Base-by-base conservation (phyloP, 805 yeast species). In the Dipodascopsis uninucleata region DNA sequence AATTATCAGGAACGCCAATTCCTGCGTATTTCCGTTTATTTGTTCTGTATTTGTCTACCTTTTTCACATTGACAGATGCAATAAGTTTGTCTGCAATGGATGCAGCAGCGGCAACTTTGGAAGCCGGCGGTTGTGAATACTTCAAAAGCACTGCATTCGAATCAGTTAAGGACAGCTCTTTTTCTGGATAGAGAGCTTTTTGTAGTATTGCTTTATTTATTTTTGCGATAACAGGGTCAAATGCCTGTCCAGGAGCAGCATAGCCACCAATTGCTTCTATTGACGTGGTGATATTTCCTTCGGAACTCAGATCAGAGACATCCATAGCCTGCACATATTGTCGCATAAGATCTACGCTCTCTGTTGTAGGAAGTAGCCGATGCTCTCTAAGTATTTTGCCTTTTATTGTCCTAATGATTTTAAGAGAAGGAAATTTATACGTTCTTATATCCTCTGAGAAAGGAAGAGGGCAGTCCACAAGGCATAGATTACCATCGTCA, bases 381-480 rank as follows among this genome's bases (percentile, higher is more conserved):
- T 55, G 56, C 55, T 33, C 54, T 28, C 32, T 57, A 54, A 48
- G 48, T 52, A 32, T 64, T 59, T 49, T 64, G 1, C 71, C 69
- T 21, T 56, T 58, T 10, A 70, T 46, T 3, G 68, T 61, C 7
- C 62, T 57, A 21, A 77, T 52, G 17, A 26, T 35, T 20, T 29
- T 61, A 59, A 4, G 71, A 67, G 54, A 82, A 2, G 88, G 77
- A 12, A 78, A 68, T 53, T 77, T 76, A 41, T 51, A 58, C 24
- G 39, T 42, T 14, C 65, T 58, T 51, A 79, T 82, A 61, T 88
- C 96, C 52, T 85, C 95, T 33, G 75, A 73, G 61, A 76, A 85
- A 1, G 96, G 93, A 9, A 87, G 59, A 36, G 63, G 2, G 72
- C 79, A 43, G 78, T 81, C 70, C 69, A 68, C 41, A 64, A 69